Percentiles rank a stretch among this genome's conserved stretches.
Evolutionary conservation across 176 grass and related monocot genomes (phyloP).

Genomic region (Carex myosuroides): DNA sequence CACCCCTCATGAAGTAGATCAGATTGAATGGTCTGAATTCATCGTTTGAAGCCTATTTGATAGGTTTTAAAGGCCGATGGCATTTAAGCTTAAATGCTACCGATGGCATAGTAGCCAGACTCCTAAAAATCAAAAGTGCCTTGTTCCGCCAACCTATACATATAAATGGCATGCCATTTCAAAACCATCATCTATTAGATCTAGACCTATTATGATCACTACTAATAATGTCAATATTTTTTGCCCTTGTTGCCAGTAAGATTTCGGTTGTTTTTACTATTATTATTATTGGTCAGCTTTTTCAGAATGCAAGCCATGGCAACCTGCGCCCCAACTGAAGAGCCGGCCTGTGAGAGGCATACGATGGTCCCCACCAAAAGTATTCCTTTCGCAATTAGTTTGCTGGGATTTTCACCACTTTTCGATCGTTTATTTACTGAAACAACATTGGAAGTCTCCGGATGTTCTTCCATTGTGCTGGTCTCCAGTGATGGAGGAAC

Average conservation of each 20-base stretch:
- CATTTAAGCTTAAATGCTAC: too few species aligned
- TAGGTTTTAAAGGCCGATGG: too few species aligned
- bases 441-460: constrained; percentile 19
- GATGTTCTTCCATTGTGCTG: background rate
- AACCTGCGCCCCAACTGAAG: constrained; percentile 60
- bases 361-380: constrained; percentile 61
- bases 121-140: background rate
- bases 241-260: background rate
- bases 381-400: constrained; percentile 62
- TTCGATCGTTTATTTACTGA: constrained; percentile 18
- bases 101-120: too few species aligned
- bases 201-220: background rate
- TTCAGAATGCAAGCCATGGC: constrained; percentile 77
- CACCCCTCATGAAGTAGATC: too few species aligned
- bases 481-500: constrained; percentile 21
- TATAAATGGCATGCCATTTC: background rate
- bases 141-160: background rate
- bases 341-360: constrained; percentile 65
- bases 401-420: constrained; percentile 27
- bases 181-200: background rate
- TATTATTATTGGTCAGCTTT: constrained; percentile 31
- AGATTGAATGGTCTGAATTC: too few species aligned
- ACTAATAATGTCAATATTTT: background rate
- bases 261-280: constrained; percentile 3
- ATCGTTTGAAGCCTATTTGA: too few species aligned